Evolutionary conservation across 2,329 filamentous ascomycete genomes (phyloP), one percentile per base, ranked within the genome.

Genomic region (Cordyceps sp.): DNA sequence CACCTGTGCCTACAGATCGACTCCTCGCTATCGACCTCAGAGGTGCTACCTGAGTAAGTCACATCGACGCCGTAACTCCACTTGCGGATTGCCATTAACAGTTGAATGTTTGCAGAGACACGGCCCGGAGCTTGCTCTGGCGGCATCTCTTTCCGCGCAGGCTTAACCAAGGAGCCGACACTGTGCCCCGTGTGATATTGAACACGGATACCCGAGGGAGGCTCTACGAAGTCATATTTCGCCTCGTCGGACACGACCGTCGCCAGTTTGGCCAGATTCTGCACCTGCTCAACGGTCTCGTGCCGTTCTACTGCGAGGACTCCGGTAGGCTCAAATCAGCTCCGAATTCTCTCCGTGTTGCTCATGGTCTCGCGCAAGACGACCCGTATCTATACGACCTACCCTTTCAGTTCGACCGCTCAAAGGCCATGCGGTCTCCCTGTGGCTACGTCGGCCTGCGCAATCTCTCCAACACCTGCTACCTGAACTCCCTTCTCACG

Each of bases 401-500:
- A 4, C 58, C 58, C 5, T 69, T 62, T 45, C 53, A 61, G 29
- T 78, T 81, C 38, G 80, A 88, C 31, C 65, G 76, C 22, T 55
- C 54, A 25, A 75, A 70, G 44, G 69, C 73, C 13, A 67, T 92
- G n/a, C 73, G 84, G 38, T 74, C 82, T 2, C 57, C 70, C 2
- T 80, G 80, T 39, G 85, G 84, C 15, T 93, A 93, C 49, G 73
- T 80, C n/a, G 90, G 90, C 2, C 56, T 98, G n/a, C 69, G 69
- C 35, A 98, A 98, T 45, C 66, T 94, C 13, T 90, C 84, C 9
- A 93, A 94, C 49, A 96, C 92, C 1, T 98, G 90, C 55, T 98
- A 98, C 50, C 69, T 96, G 48, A 98, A 98, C 50, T 96, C 90
- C 1, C 62, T 98, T 1, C 67, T 96, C 37, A 88, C 85, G 0